Evolutionary conservation across 2,329 filamentous ascomycete species (phyloP).

Genomic region (Epichloe typhina): DNA sequence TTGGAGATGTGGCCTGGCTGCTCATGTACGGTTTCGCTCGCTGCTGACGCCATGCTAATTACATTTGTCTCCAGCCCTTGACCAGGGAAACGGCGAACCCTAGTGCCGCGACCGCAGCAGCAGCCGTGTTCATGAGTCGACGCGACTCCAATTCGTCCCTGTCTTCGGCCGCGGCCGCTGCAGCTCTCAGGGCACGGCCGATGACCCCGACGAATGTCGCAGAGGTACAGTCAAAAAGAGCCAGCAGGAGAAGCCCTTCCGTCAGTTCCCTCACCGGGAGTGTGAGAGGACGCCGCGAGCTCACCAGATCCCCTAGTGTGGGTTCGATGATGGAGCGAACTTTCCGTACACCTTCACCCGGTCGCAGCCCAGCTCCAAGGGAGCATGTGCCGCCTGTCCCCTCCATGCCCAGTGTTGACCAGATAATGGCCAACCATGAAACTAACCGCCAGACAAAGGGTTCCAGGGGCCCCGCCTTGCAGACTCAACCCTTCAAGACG

Average conservation of each 20-base stretch:
- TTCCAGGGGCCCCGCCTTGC: conserved; percentile 27
- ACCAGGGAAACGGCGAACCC: conserved; percentile 52
- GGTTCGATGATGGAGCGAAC: conserved; percentile 82
- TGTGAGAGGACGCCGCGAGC: conserved; percentile 24
- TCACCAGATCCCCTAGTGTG: conserved; percentile 55
- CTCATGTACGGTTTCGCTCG: neutral
- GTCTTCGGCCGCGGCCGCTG: conserved; percentile 75
- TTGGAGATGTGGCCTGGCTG: neutral
- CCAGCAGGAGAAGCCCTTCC: conserved; percentile 58
- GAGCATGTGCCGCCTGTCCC: conserved; percentile 59
- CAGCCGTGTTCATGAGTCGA: conserved; percentile 59
- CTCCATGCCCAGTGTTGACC: conserved; percentile 44
- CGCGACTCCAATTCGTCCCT: conserved; percentile 53
- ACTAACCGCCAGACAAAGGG: conserved; percentile 16
- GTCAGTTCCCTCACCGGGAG: conserved; percentile 50
- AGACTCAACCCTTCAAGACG: conserved; percentile 35
- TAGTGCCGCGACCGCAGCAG: conserved; percentile 67
- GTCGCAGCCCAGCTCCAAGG: conserved; percentile 28
- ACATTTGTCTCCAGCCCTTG: conserved; percentile 35
- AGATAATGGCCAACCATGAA: conserved; percentile 12
- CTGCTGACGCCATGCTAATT: neutral
- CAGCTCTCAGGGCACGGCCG: conserved; percentile 67
- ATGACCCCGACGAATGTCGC: conserved; percentile 67
- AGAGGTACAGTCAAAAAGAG: conserved; percentile 80
- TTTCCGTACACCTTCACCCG: conserved; percentile 63